Evolutionary conservation across 768 basidiomycete genomes (phyloP), one percentile per base, ranked within the genome.

Genomic region (Inosperma sp.): DNA sequence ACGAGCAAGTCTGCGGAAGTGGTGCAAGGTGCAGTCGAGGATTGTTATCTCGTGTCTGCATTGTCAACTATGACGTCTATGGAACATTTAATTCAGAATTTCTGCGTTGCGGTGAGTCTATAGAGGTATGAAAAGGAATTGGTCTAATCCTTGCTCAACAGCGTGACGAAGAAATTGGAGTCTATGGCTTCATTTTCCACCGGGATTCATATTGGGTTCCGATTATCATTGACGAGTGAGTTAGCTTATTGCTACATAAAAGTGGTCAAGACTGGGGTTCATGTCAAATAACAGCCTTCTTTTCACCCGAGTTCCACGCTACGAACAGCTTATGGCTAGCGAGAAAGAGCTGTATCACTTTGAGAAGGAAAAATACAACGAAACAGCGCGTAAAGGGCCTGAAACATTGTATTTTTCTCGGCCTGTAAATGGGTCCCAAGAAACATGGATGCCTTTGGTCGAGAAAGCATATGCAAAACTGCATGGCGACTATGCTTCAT

Each of bases 401-500:
- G 74, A 78, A 48, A 64, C 65, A 5, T 62, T 82, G 33, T 74
- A 74, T 50, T 82, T 80, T 62, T 76, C 80, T 5, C 69, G 66
- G 43, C 76, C 74, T 4, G 71, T 31, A 8, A 54, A 66, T 3
- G 68, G 70, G 4, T 68, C 74, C 8, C 73, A 74, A 27, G 79
- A 81, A 49, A 80, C 78, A 0, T 81, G 80, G 80, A 76, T 80
- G 1, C 74, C 80, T 2, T 60, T 82, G 2, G 66, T 80, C 19
- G 80, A 81, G 58, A 82, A 82, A 56, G 80, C 80, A 4, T 82
- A 75, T 48, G 80, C 79, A 0, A 82, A 82, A 55, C 59, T 79
- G 2, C 78, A 82, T 53, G 79, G 73, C 2, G 74, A 75, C 50
- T 81, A 77, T 59, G 66, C 69, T 0, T 67, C 72, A 1, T 55